phyloP scores from a whole-genome alignment of 208 protist species.

The Kentomonas sorsogonicus region DNA sequence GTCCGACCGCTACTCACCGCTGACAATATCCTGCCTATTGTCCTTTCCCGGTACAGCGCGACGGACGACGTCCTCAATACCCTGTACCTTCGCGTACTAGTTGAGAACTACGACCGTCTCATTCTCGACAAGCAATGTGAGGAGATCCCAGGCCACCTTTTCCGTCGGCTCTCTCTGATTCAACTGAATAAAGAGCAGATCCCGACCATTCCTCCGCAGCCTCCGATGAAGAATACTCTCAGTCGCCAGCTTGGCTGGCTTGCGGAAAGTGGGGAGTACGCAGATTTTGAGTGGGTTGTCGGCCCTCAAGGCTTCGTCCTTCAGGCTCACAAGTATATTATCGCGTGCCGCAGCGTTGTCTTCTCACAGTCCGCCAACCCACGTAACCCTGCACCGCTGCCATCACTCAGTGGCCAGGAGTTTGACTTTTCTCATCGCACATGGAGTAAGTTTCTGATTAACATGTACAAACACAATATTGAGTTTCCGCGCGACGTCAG shows the following conservation, averaged over 20 bases:
- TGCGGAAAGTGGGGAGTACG: slow-evolving; percentile 81
- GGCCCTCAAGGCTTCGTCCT: slow-evolving; percentile 64
- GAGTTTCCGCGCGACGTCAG: slow-evolving; percentile 57
- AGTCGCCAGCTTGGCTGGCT: slow-evolving; percentile 75
- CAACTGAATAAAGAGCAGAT: slow-evolving; percentile 60
- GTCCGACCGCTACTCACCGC: slow-evolving; percentile 66
- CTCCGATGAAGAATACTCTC: slow-evolving; percentile 64
- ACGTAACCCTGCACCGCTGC: slow-evolving; percentile 34
- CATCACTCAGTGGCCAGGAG: slow-evolving; percentile 42
- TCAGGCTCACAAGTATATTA: slow-evolving; percentile 72
- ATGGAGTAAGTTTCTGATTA: slow-evolving; percentile 71
- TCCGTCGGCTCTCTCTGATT: slow-evolving; percentile 83
- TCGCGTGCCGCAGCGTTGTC: slow-evolving; percentile 76
- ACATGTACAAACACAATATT: slow-evolving; percentile 76
- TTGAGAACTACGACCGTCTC: slow-evolving; percentile 81
- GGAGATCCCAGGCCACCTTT: slow-evolving; percentile 86
- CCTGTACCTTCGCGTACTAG: slow-evolving; percentile 74
- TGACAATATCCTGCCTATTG: slow-evolving; percentile 83
- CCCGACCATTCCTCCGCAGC: slow-evolving; percentile 54
- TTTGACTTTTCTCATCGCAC: slow-evolving; percentile 83
- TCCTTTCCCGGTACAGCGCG: slow-evolving; percentile 79
- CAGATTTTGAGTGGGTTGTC: slow-evolving; percentile 73
- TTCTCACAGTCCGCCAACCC: slow-evolving; percentile 71
- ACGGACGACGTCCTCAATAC: slow-evolving; percentile 79
- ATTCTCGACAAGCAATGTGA: slow-evolving; percentile 86